Conservation (phyloP, 371 early-diverging fungal genomes). For the Basidiobolus heterosporus region DNA sequence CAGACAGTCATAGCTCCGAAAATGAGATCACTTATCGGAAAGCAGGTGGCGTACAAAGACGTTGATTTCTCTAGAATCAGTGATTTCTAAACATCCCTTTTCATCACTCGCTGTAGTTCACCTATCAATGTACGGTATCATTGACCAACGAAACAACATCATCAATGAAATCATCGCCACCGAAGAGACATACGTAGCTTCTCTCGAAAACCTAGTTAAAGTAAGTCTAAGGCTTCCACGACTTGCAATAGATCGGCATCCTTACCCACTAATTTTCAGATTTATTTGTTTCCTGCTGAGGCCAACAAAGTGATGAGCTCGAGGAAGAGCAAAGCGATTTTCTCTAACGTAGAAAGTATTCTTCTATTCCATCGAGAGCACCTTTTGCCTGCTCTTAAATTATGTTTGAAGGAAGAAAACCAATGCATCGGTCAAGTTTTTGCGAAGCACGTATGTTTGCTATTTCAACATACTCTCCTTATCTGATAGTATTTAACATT, state of each 20-base stretch:
- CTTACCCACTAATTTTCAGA: too few species aligned
- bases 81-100: too few species aligned
- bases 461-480: not conserved
- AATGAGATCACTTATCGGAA: slow-evolving; percentile 3
- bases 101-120: too few species aligned
- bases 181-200: slow-evolving; percentile 46
- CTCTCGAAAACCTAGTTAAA: too few species aligned
- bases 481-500: not conserved
- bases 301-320: too few species aligned
- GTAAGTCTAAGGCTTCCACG: too few species aligned
- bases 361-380: slow-evolving; percentile 41
- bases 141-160: slow-evolving; percentile 16
- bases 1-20: slow-evolving; percentile 8
- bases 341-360: slow-evolving; percentile 51
- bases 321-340: slow-evolving; percentile 20
- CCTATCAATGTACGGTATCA: slow-evolving; percentile 3
- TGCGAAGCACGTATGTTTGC: slow-evolving; percentile 8
- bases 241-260: too few species aligned
- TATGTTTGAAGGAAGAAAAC: slow-evolving; percentile 12
- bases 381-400: slow-evolving; percentile 36
- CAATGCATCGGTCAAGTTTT: slow-evolving; percentile 24
- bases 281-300: too few species aligned
- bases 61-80: slow-evolving; percentile 10
- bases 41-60: not conserved
- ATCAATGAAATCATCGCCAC: slow-evolving; percentile 53